These are phyloP conservation scores for Pseudogymnoascus sp. DNA, from an alignment of 2,329 filamentous ascomycete genomes.

Conservation along the genomic window DNA sequence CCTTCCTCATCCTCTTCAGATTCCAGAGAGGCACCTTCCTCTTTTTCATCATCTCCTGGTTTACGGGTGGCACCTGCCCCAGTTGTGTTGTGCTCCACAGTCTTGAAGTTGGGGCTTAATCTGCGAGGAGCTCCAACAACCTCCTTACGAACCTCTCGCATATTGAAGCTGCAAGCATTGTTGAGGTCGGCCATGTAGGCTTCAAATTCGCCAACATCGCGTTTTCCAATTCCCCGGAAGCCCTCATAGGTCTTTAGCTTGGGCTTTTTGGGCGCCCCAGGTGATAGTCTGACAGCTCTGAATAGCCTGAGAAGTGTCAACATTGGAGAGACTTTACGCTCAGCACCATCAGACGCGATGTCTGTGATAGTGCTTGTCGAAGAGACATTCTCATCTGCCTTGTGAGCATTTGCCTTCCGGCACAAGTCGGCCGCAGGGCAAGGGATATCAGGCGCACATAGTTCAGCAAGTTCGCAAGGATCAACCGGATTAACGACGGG, in stretches of 20 bases:
- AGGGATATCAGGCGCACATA: not conserved
- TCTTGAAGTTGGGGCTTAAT: not conserved
- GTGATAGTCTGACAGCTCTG: not conserved
- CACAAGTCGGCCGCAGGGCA: not conserved
- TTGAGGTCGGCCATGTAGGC: not conserved
- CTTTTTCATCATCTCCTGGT: not conserved
- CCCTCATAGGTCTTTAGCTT: not conserved
- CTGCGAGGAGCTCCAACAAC: not conserved
- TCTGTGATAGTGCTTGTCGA: too few species aligned
- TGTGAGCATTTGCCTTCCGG: not conserved
- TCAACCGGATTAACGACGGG: not conserved
- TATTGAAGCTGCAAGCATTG: conserved; percentile 1
- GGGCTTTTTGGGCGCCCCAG: not conserved
- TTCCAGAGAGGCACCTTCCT: not conserved
- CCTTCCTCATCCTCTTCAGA: not conserved
- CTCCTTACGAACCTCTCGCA: not conserved
- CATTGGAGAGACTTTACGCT: not conserved
- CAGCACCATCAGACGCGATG: not conserved
- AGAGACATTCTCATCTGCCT: not conserved
- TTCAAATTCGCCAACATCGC: not conserved
- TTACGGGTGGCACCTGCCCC: not conserved
- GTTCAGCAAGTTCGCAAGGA: not conserved
- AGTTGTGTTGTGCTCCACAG: not conserved
- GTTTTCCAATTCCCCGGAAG: not conserved
- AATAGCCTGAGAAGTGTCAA: not conserved